Base-by-base conservation (phyloP, 169 alveolate species). In the Eimeria acervulina region DNA sequence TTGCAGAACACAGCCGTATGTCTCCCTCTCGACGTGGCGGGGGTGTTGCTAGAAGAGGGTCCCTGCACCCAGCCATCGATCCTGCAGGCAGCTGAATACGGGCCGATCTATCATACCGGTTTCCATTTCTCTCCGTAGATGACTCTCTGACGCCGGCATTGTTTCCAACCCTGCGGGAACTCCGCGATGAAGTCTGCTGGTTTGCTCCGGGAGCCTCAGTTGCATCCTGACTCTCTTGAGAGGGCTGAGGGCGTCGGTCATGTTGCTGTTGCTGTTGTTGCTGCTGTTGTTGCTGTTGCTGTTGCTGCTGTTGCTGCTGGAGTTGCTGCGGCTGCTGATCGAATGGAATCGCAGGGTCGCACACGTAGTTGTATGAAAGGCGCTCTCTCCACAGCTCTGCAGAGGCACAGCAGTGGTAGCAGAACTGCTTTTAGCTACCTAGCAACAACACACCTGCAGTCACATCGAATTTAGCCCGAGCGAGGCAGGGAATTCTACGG, bases 351-450 rank as follows among this genome's bases (percentile, higher is more conserved):
- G 93, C 81, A 61, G 93, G 93, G 93, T 87, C 93, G 83, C 93
- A 55, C 83, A 87, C 93, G 61, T 87, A 87, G 61, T 68, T 87
- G 93, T 87, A 87, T n/a, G 93, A 87, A 21, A 87, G 63, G 12
- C 93, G 78, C 59, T 87, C 93, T 36, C 93, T 87, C 93, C 93
- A 87, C 15, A 87, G 81, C 81, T 87, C 93, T 87, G 93, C 78
- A 87, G n/a, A 36, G 59, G 40, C 91, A 52, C 74, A 8, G 19
- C 40, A 42, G 26, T 44, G 33, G 28, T 6, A 76, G 6, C n/a
- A 8, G 61, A 23, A 33, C 59, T 10, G 61, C 36, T 40, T 17
- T 76, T 15, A 40, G 78, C 6, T 63, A 2, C 38, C 38, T n/a
- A 2, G 51, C 31, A 36, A 21, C 28, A 2, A 36, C 83, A 19